Percentiles rank a stretch among this genome's conserved stretches.
phyloP scores from a whole-genome alignment of 352 stramenopile genomes.

The Globisporangium takayamanum region DNA sequence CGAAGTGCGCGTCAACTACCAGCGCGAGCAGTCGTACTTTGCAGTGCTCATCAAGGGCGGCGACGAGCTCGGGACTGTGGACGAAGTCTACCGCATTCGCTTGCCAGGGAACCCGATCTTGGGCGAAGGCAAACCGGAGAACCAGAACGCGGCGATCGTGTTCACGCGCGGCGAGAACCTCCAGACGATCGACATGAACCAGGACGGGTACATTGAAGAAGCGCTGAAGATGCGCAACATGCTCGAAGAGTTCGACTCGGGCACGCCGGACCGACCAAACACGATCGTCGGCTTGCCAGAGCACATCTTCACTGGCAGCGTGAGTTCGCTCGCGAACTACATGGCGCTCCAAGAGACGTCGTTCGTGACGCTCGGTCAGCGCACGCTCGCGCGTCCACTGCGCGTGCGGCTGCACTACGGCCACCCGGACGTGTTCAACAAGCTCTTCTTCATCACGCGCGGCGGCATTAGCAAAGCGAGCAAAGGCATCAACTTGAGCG shows the following conservation, averaged over 20 bases:
- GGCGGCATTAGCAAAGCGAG: constrained; percentile 98
- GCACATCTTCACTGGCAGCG: constrained; percentile 99
- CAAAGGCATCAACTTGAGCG: constrained; percentile 98
- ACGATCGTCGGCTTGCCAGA: constrained; percentile 97
- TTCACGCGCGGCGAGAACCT: constrained; percentile 97
- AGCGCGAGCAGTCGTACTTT: constrained; percentile 95
- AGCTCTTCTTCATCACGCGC: constrained; percentile 98
- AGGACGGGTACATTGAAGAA: constrained; percentile 99
- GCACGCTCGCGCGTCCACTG: constrained; percentile 93
- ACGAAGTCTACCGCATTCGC: constrained; percentile 97
- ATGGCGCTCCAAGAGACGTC: constrained; percentile 99
- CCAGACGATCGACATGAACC: constrained; percentile 99
- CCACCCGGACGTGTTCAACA: constrained; percentile 99
- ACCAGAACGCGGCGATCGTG: constrained; percentile 98
- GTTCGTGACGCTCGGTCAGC: constrained; percentile 97
- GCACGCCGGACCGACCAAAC: constrained; percentile 67
- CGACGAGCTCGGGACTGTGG: constrained; percentile 48
- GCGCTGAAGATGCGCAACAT: constrained; percentile 98
- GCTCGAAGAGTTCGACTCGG: constrained; percentile 95
- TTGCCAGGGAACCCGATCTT: constrained; percentile 97
- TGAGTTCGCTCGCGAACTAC: constrained; percentile 98
- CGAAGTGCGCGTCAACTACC: constrained; percentile 93
- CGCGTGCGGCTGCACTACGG: constrained; percentile 98
- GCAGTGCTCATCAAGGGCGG: constrained; percentile 95
- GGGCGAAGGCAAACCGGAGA: constrained; percentile 99